phyloP scores from a whole-genome alignment of 225 moss, liverwort and hornwort species.

The Physcomitrellopsis africana region DNA sequence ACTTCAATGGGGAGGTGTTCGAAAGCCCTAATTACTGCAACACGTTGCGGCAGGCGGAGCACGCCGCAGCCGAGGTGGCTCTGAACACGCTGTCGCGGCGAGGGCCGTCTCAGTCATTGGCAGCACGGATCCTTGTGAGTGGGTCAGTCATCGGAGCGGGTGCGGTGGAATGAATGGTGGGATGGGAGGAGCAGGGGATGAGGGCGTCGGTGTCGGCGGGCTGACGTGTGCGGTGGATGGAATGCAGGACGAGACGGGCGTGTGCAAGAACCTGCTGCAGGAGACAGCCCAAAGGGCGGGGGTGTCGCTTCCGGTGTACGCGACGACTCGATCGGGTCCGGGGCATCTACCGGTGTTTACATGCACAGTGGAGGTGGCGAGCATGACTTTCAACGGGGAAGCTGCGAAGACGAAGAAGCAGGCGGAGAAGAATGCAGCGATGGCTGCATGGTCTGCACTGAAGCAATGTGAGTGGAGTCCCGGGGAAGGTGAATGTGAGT shows the following conservation, averaged over 20 bases:
- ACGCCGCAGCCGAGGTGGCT: conserved; percentile 98
- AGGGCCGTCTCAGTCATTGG: conserved; percentile 95
- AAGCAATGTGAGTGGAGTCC: conserved; percentile 70
- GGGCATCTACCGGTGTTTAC: conserved; percentile 99
- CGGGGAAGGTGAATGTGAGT: not conserved
- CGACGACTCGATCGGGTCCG: conserved; percentile 94
- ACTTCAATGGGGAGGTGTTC: conserved; percentile 99
- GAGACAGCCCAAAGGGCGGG: conserved; percentile 99
- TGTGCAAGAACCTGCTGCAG: conserved; percentile 95
- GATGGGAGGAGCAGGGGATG: not conserved
- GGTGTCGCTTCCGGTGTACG: conserved; percentile 85
- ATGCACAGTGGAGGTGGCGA: conserved; percentile 89
- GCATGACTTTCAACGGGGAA: conserved; percentile 90
- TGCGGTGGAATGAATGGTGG: not conserved
- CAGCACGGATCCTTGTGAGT: conserved; percentile 93
- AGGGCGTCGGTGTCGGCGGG: conserved; percentile 3
- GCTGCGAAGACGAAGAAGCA: conserved; percentile 97
- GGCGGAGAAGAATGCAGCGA: conserved; percentile 98
- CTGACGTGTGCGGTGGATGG: conserved; percentile 26
- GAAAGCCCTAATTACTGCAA: conserved; percentile 99
- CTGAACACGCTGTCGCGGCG: conserved; percentile 92
- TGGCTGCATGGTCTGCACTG: conserved; percentile 97
- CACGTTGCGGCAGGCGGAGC: conserved; percentile 98
- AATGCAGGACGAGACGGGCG: conserved; percentile 98
- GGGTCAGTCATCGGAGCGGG: not conserved